A percentile compares a stretch with the other conserved stretches of the same genome.
phyloP scores from a whole-genome alignment of 78 protist species.

The Monosiga brevicollis region DNA sequence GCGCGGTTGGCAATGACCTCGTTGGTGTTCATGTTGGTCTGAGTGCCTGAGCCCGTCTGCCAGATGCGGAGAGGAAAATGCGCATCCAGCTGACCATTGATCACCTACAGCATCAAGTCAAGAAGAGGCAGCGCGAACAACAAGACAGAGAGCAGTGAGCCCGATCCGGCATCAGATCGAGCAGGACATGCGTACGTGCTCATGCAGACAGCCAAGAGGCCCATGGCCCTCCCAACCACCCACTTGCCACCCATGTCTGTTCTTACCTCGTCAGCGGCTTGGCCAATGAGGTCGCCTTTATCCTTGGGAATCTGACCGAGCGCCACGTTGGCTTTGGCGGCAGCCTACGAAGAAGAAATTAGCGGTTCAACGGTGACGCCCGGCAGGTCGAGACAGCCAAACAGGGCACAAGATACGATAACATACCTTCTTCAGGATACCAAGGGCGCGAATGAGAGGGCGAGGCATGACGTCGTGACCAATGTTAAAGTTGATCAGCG shows the following conservation, averaged over 20 bases:
- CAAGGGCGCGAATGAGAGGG: slow-evolving; percentile 65
- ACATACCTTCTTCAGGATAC: slow-evolving; percentile 62
- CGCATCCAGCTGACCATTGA: slow-evolving; percentile 56
- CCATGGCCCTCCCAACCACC: too few relatives aligned
- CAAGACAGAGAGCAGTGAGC: slow-evolving; percentile 17
- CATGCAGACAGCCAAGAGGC: slow-evolving; percentile 8
- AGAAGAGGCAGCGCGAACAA: slow-evolving; percentile 3
- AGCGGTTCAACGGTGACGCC: not conserved
- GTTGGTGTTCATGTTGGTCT: slow-evolving; percentile 90
- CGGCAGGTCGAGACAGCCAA: not conserved
- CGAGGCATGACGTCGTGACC: slow-evolving; percentile 25
- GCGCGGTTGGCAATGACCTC: slow-evolving; percentile 41
- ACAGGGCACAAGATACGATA: not conserved
- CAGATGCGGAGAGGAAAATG: slow-evolving; percentile 87
- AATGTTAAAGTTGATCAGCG: slow-evolving; percentile 74
- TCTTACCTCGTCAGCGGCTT: slow-evolving; percentile 76
- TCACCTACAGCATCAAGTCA: not conserved
- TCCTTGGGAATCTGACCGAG: slow-evolving; percentile 42
- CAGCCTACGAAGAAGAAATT: slow-evolving; percentile 10
- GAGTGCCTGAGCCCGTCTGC: slow-evolving; percentile 94
- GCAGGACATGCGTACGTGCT: not conserved
- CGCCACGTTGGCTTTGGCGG: slow-evolving; percentile 57
- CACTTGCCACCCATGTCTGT: too few relatives aligned
- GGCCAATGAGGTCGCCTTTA: slow-evolving; percentile 51
- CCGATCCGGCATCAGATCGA: not conserved